Conservation (phyloP, 2,329 filamentous ascomycete genomes). For the Aspergillus luchuensis region DNA sequence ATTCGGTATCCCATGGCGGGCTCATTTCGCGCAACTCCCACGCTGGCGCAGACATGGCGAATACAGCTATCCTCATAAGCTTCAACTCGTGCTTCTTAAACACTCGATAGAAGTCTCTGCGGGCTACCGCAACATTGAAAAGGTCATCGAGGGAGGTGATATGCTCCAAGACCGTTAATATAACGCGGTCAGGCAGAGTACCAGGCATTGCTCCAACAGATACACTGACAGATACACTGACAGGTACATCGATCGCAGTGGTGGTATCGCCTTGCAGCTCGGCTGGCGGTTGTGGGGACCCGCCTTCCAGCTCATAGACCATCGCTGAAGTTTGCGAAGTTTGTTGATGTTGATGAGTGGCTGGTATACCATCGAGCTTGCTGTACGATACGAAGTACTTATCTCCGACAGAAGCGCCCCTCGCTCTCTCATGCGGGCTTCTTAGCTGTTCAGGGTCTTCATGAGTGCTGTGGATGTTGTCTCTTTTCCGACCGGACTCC, state of each 20-base stretch:
- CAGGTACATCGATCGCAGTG: conserved; percentile 23
- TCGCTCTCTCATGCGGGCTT: background rate
- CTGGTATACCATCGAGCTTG: conserved; percentile 19
- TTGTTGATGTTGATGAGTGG: conserved; percentile 26
- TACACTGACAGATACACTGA: background rate
- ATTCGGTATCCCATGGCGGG: conserved; percentile 51
- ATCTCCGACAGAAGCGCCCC: conserved; percentile 20
- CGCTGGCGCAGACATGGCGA: conserved; percentile 58
- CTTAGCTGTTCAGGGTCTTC: background rate
- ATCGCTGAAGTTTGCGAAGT: conserved; percentile 23
- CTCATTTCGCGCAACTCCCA: conserved; percentile 64
- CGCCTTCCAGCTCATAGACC: conserved; percentile 39
- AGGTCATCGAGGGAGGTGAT: conserved; percentile 57
- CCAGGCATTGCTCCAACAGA: conserved; percentile 38
- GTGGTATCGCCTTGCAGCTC: conserved; percentile 5
- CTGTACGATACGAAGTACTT: conserved; percentile 29
- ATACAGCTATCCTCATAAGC: conserved; percentile 54
- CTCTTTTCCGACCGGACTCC: background rate
- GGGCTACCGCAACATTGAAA: conserved; percentile 57
- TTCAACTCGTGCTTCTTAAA: conserved; percentile 60
- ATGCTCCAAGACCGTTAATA: conserved; percentile 54
- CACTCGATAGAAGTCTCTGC: conserved; percentile 58
- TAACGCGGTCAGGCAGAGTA: conserved; percentile 51
- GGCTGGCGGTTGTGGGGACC: conserved; percentile 21
- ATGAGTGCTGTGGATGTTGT: conserved; percentile 1